Evolutionary conservation across 2,329 filamentous ascomycete genomes (phyloP).

Genomic region (Aspergillus novoparasiticus): DNA sequence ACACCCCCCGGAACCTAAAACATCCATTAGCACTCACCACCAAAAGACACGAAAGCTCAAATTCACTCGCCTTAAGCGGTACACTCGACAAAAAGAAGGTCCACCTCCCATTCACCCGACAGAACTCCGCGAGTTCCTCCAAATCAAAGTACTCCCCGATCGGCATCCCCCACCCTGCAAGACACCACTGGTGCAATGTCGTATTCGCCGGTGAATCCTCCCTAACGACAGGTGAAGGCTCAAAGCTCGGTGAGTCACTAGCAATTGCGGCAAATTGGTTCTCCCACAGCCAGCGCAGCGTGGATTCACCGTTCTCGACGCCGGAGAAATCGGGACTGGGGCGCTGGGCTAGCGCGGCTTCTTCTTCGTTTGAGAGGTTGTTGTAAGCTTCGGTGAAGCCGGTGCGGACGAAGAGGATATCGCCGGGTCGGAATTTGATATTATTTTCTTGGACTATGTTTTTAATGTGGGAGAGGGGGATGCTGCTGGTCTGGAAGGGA

Average conservation of each 20-base stretch:
- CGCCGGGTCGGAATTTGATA: slow-evolving; percentile 48
- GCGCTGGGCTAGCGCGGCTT: slow-evolving; percentile 37
- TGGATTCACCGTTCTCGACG: slow-evolving; percentile 51
- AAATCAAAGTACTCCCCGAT: slow-evolving; percentile 51
- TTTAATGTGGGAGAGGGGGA: slow-evolving; percentile 49
- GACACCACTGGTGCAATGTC: slow-evolving; percentile 37
- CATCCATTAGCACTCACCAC: neutral
- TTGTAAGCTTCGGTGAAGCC: slow-evolving; percentile 54
- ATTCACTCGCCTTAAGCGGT: slow-evolving; percentile 46
- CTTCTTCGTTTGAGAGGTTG: slow-evolving; percentile 39
- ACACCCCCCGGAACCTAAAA: slow-evolving; percentile 47
- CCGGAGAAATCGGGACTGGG: slow-evolving; percentile 39
- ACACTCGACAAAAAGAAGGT: slow-evolving; percentile 54
- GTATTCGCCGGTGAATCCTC: slow-evolving; percentile 34
- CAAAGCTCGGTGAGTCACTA: slow-evolving; percentile 58
- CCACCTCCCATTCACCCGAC: slow-evolving; percentile 40
- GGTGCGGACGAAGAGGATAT: slow-evolving; percentile 60
- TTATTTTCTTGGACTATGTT: slow-evolving; percentile 47
- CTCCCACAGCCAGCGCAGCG: slow-evolving; percentile 62
- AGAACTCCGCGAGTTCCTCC: slow-evolving; percentile 43
- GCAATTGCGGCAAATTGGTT: slow-evolving; percentile 58
- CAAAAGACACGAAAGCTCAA: neutral
- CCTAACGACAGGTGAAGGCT: slow-evolving; percentile 42
- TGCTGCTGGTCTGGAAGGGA: slow-evolving; percentile 45
- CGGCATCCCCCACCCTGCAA: slow-evolving; percentile 53